phyloP scores from a whole-genome alignment of 2,329 filamentous ascomycete species.

The Ophiostoma angusticollis region DNA sequence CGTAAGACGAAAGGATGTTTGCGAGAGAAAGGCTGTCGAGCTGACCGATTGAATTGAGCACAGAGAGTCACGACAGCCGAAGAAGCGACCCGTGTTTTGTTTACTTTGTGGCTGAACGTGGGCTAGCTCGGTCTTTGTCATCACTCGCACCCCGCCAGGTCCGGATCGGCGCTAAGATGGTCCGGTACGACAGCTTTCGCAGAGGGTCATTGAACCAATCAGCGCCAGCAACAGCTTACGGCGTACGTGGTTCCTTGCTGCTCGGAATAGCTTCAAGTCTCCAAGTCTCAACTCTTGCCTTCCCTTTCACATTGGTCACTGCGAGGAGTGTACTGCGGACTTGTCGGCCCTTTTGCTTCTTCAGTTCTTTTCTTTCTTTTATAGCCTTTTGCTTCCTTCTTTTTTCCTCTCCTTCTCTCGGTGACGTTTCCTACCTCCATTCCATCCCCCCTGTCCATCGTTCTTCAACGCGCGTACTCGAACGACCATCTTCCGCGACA shows the following conservation, averaged over 20 bases:
- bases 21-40: constrained; percentile 1
- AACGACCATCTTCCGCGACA: constrained; percentile 22
- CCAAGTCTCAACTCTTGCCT: background rate
- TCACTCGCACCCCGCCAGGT: background rate
- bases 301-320: too few species aligned
- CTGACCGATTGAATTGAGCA: background rate
- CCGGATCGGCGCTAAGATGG: constrained; percentile 9
- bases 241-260: constrained; percentile 14
- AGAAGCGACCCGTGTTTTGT: constrained; percentile 8
- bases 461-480: background rate
- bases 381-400: background rate
- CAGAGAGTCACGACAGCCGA: background rate
- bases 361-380: too few species aligned
- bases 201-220: constrained; percentile 8
- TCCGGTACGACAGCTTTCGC: constrained; percentile 6
- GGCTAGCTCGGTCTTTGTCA: background rate
- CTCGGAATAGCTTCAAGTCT: constrained; percentile 7
- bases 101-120: constrained; percentile 8
- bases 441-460: background rate
- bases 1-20: background rate
- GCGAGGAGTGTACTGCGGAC: too few species aligned
- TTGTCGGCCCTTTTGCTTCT: too few species aligned
- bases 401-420: background rate
- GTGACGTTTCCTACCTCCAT: background rate
- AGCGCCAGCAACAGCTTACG: constrained; percentile 3